A percentile compares a stretch with the other conserved stretches of the same genome.
Conservation (phyloP, 1,139 yeast genomes). For the Blastobotrys capitulatus region DNA sequence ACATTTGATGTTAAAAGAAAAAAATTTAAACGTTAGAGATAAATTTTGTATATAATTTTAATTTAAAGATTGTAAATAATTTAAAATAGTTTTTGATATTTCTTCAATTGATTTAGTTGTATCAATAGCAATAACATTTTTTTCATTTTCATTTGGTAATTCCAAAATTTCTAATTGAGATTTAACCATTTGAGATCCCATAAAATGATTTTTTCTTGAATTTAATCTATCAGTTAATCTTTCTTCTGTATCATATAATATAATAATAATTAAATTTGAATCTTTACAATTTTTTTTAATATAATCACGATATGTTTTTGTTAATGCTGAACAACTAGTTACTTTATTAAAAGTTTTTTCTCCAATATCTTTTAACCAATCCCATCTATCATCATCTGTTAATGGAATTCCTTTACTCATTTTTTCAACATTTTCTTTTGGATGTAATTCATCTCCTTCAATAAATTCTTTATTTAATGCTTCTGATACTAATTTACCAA, state of each 20-base stretch:
- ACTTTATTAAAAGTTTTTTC: slow-evolving; percentile 36
- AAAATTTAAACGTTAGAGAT: no score
- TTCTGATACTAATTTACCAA: slow-evolving; percentile 51
- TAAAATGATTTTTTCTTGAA: slow-evolving; percentile 66
- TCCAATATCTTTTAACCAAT: slow-evolving; percentile 64
- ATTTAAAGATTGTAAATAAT: background rate
- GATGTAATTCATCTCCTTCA: slow-evolving; percentile 85
- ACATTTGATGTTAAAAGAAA: background rate
- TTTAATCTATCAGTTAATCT: slow-evolving; percentile 56
- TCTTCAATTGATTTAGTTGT: slow-evolving; percentile 17
- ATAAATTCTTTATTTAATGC: slow-evolving; percentile 49
- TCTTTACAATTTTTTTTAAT: slow-evolving; percentile 34
- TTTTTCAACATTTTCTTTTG: slow-evolving; percentile 65
- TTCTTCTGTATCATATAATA: slow-evolving; percentile 59
- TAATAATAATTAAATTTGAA: slow-evolving; percentile 48
- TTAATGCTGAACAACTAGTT: slow-evolving; percentile 82
- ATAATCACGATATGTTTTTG: slow-evolving; percentile 60
- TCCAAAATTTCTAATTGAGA: slow-evolving; percentile 74
- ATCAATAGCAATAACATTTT: slow-evolving; percentile 15
- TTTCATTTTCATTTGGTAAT: slow-evolving; percentile 44
- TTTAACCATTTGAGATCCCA: slow-evolving; percentile 79
- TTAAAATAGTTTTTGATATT: slow-evolving; percentile 11
- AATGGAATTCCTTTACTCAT: slow-evolving; percentile 79
- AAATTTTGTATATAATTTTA: background rate
- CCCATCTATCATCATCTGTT: slow-evolving; percentile 87